Percentiles rank a stretch among this genome's conserved stretches.
phyloP scores from a whole-genome alignment of 768 basidiomycete genomes.

The Cytidiella melzeri region DNA sequence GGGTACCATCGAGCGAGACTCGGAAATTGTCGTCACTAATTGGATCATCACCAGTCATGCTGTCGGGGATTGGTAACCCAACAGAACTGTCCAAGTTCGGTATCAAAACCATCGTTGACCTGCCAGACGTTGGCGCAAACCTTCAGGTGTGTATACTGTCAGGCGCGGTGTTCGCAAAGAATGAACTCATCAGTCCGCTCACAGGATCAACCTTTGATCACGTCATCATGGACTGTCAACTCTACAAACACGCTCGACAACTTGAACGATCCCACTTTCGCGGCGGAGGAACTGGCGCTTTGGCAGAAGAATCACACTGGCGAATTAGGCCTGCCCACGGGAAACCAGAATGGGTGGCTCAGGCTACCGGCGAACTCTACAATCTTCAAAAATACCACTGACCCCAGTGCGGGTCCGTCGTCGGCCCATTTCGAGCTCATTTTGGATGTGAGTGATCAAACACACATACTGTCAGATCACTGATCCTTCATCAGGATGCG shows the following conservation, averaged over 20 bases:
- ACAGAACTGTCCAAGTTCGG: neutral
- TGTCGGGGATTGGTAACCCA: constrained; percentile 1
- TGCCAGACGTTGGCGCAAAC: neutral
- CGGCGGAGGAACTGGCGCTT: constrained; percentile 1
- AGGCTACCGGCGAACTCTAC: constrained; percentile 7
- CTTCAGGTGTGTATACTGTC: neutral
- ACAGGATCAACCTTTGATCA: neutral
- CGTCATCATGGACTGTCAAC: constrained; percentile 9
- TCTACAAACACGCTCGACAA: constrained; percentile 9
- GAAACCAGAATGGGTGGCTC: constrained; percentile 1
- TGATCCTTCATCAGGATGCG: no score
- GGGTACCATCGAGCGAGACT: no score
- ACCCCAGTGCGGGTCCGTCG: constrained; percentile 13
- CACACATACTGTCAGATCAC: no score
- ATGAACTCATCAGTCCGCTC: no score
- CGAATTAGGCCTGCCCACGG: neutral
- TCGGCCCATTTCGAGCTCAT: constrained; percentile 10
- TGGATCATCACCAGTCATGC: constrained; percentile 11
- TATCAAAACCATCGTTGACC: neutral
- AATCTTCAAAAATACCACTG: constrained; percentile 1
- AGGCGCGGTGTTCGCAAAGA: no score
- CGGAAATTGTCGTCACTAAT: no score
- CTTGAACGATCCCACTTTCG: constrained; percentile 11
- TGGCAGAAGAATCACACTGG: constrained; percentile 14
- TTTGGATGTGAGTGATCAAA: constrained; percentile 2